Base-by-base conservation (phyloP, 108 stramenopile species). In the Pseudonitzschia multiseries region DNA sequence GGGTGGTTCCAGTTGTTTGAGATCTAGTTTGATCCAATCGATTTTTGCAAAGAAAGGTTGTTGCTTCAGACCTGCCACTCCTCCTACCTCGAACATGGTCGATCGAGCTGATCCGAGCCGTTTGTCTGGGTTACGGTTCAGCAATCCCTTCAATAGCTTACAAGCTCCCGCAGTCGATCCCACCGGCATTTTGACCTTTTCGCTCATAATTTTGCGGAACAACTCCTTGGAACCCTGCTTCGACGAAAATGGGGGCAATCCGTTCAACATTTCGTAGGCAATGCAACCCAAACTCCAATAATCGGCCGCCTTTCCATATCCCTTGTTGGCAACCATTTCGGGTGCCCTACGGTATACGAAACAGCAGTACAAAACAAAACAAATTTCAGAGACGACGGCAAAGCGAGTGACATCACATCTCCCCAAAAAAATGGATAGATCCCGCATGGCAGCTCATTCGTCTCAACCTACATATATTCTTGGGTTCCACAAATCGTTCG, bases 81-180 rank as follows among this genome's bases (percentile, higher is more conserved):
- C 99, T 36, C 99, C 99, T 0, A 98, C 87, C 65, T 97, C 90
- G 78, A 99, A 99, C 97, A 98, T 98, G 15, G 95, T 98, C 28
- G 86, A 79, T 74, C 84, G 87, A 4, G 96, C 72, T 17, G 2
- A 87, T n/a, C 99, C 99, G 28, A 97, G 77, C 27, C 99, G 84
- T 50, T 91, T 81, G n/a, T 81, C 79, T 4, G 89, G 92, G 69
- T 97, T 92, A 14, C 96, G 83, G 75, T 98, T 93, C 40, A 99
- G 80, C 32, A 99, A 77, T 10, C 96, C 97, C 71, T 96, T 96
- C 14, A 99, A 75, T 15, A 98, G 57, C 54, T 89, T 92, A 72
- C 87, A 89, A n/a, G 93, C 94, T 12, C 83, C 81, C 9, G 88
- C 82, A 1, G 85, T 77, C 4, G 91, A 83, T 14, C 94, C 94